These are phyloP conservation scores for Macrocybe gigantea DNA, from an alignment of 768 basidiomycete genomes.

Conservation along the genomic window DNA sequence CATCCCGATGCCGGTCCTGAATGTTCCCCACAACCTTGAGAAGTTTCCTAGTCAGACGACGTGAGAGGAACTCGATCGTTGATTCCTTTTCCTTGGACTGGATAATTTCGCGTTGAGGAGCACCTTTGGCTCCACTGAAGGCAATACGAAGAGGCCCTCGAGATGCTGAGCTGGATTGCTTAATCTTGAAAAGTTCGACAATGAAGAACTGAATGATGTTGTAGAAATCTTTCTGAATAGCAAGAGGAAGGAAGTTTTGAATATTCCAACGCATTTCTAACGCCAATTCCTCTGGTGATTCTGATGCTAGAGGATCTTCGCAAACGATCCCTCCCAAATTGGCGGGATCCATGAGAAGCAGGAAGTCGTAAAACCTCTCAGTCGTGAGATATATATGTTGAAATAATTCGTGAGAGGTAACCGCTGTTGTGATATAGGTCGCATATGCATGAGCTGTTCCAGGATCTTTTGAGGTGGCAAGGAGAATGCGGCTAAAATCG, in stretches of 20 bases:
- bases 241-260: conserved; percentile 77
- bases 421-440: conserved; percentile 89
- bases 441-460: conserved; percentile 95
- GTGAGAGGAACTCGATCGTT: conserved; percentile 70
- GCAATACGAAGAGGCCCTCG: conserved; percentile 72
- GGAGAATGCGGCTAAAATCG: conserved; percentile 84
- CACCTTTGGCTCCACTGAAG: conserved; percentile 55
- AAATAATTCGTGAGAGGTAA: conserved; percentile 93
- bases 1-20: conserved; percentile 55
- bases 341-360: conserved; percentile 93
- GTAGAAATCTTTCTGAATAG: conserved; percentile 74
- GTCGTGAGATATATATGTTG: conserved; percentile 86
- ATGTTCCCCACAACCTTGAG: conserved; percentile 63
- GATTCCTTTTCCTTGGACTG: conserved; percentile 67
- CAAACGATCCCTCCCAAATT: conserved; percentile 91
- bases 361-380: conserved; percentile 86
- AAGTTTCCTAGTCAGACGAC: conserved; percentile 75
- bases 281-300: conserved; percentile 61
- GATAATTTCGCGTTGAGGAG: conserved; percentile 57
- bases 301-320: conserved; percentile 64
- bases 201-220: conserved; percentile 76
- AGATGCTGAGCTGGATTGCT: conserved; percentile 49
- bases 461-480: conserved; percentile 93
- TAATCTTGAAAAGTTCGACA: conserved; percentile 73
- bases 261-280: conserved; percentile 94